Conservation (phyloP, 176 grass and related monocot genomes). For the Oryza meridionalis region DNA sequence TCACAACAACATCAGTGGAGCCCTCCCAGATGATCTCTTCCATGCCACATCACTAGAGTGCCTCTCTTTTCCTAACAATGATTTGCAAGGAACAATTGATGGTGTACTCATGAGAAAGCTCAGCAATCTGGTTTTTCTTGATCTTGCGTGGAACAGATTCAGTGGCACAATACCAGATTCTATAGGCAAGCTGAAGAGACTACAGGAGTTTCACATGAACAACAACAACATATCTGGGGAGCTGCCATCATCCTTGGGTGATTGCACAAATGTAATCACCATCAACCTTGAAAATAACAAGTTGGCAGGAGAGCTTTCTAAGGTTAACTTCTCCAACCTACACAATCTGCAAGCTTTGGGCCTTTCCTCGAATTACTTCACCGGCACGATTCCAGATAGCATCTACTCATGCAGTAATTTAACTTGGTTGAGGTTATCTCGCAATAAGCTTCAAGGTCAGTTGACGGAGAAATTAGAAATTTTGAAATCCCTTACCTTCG, state of each 20-base stretch:
- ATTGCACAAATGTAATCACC: not conserved
- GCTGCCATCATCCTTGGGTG: conserved; percentile 9
- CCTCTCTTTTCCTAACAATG: conserved; percentile 22
- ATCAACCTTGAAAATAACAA: conserved; percentile 22
- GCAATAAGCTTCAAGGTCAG: not conserved
- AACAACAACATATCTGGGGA: conserved; percentile 25
- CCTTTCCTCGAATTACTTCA: not conserved
- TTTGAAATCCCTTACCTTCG: not conserved
- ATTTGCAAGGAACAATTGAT: not conserved
- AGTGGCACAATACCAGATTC: conserved; percentile 1
- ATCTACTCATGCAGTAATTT: conserved; percentile 30
- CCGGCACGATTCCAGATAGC: conserved; percentile 17
- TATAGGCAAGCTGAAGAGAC: conserved; percentile 1
- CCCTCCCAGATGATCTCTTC: conserved; percentile 30
- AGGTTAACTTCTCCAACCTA: conserved; percentile 26
- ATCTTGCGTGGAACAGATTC: conserved; percentile 9
- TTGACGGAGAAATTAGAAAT: not conserved
- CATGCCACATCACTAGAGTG: not conserved
- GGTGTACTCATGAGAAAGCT: not conserved
- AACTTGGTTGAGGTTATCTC: not conserved
- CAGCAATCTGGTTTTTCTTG: not conserved
- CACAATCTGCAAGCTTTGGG: conserved; percentile 4
- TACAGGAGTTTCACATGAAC: conserved; percentile 15
- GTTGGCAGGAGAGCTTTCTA: conserved; percentile 13
- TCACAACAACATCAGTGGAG: conserved; percentile 19